Evolutionary conservation across 2,329 filamentous ascomycete genomes (phyloP), one percentile per base, ranked within the genome.

Genomic region (Colletotrichum sp.): DNA sequence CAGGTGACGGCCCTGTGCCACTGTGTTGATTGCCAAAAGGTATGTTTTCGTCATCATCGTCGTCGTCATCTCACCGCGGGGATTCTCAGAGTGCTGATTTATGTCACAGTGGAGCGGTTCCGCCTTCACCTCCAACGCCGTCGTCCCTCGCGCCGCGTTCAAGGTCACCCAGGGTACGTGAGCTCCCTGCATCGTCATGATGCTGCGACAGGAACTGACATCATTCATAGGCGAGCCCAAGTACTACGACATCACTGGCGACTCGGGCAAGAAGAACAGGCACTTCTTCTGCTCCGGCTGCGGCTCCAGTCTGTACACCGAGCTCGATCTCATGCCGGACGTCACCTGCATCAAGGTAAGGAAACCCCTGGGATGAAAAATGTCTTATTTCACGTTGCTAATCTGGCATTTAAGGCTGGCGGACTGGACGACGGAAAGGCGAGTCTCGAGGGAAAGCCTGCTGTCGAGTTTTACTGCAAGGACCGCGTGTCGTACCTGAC

Each of bases 221-320:
- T 13, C 11, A 16, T 16, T 6, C 9, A 6, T 55, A 87, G 87
- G 88, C 38, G 82, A 80, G 6, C 86, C 87, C 16, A 88, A 86
- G 75, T 77, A 82, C 34, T 90, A 84, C 78, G 87, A 90, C 74
- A 79, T 81, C 18, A 81, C 78, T 0, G 89, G 88, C 5, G 84
- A 79, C 43, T 87, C 86, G 0, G 89, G 89, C 34, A 90, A 90
- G 78, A 82, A 85, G 74, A 90, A 90, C 81, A 87, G 86, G 76
- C 88, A 90, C 77, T 89, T 85, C 81, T 90, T 90, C 83, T 90
- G 89, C 78, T 75, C 80, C 18, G 86, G 78, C 73, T 90, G 89
- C 76, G 89, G 89, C 21, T 87, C 84, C 3, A 83, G 84, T 66
- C 76, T 90, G 29, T 90, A 87, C 78, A 89, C 87, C 12, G 83